These are phyloP conservation scores for Cornus controversa DNA, from an alignment of 148 eudicot species.

Conservation along the genomic window DNA sequence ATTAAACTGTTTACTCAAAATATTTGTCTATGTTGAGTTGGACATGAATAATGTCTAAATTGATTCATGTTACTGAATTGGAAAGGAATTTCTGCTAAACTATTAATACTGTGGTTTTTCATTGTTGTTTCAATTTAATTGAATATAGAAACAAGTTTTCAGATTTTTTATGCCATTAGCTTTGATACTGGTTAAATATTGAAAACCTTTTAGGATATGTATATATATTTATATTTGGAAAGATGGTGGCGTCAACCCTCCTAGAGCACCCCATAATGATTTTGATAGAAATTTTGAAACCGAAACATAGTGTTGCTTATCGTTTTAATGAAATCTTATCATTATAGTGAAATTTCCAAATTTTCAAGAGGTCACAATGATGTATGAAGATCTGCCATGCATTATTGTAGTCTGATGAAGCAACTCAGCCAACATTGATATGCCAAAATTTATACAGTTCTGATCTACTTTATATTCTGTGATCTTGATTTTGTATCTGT, in stretches of 20 bases:
- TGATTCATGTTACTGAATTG: not conserved
- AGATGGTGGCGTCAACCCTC: not conserved
- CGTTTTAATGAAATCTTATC: too few species aligned
- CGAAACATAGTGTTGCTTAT: not conserved
- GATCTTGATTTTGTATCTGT: slow-evolving; percentile 7
- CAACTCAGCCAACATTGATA: not conserved
- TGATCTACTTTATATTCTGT: not conserved
- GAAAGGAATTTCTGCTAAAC: not conserved
- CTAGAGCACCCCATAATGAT: not conserved
- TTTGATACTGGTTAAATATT: not conserved
- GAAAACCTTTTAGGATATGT: not conserved
- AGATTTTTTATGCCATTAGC: not conserved
- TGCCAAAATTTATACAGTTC: not conserved
- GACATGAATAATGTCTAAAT: not conserved
- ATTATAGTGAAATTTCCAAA: not conserved
- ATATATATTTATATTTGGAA: too few species aligned
- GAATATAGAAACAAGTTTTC: not conserved
- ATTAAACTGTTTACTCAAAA: too few species aligned
- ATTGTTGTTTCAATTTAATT: not conserved
- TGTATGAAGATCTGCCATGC: not conserved
- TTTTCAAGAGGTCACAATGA: not conserved
- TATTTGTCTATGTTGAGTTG: not conserved
- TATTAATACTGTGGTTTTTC: not conserved
- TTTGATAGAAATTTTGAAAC: not conserved
- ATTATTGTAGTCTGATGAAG: too few species aligned